Base-by-base conservation (phyloP, 352 stramenopile genomes). In the Phytophthora kernoviae region DNA sequence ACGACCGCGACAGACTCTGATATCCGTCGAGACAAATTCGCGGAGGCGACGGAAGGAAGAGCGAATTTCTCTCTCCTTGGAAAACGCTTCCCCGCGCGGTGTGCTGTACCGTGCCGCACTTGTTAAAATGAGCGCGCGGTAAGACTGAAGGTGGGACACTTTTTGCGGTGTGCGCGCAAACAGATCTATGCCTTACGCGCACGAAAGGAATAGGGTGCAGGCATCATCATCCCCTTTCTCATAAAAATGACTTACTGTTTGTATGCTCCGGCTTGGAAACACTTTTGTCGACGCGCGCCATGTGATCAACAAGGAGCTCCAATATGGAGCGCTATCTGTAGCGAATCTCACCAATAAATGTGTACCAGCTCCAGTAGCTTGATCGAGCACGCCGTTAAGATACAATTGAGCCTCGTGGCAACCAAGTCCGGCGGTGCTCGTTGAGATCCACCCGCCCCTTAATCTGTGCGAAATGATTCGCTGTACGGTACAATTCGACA, bases 121-220 rank as follows among this genome's bases (percentile, higher is more conserved):
- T 43, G n/a, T 15, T 43, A 14, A 40, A 40, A 40, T 14, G 2
- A 21, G 14, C 34, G 36, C 45, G 34, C 44, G 58, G 43, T 41
- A 62, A 53, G 39, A 18, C 21, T 20, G 1, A 30, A 10, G 44
- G 36, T 57, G 51, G 43, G 58, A 61, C 58, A 61, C 42, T 43
- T 20, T 14, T 5, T 10, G 20, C 11, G 39, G 1, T 37, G 51
- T 62, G 52, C 58, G 58, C 61, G 58, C 58, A 62, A 67, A 62
- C 58, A 10, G 15, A 0, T 9, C 42, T 45, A 32, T 4, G 44
- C 20, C 11, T 55, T 54, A 67, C 58, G 58, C 58, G 42, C 43
- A 36, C 22, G 12, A 10, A 5, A 11, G 32, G 43, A 15, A 5
- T 65, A 52, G 50, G 44, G 43, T 33, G 21, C 6, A 2, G 20